Conservation (phyloP, 1,284 basidiomycete species). For the Microbotryum intermedium region DNA sequence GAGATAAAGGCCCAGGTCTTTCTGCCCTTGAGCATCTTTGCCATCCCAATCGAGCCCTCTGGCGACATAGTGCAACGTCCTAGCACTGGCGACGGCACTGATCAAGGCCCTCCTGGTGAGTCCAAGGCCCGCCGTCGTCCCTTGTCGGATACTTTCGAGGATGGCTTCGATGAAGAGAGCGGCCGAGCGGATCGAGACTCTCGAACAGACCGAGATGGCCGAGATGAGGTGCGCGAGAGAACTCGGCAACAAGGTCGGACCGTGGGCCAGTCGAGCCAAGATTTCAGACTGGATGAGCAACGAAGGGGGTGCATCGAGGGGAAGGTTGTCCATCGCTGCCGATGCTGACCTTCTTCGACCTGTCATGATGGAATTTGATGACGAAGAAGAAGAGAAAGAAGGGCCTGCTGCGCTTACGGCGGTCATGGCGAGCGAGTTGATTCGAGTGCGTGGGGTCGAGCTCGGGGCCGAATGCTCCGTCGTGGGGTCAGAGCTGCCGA, state of each 20-base stretch:
- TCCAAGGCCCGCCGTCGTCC: slow-evolving; percentile 34
- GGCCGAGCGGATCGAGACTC: slow-evolving; percentile 38
- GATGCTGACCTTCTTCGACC: too few relatives aligned
- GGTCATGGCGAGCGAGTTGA: too few relatives aligned
- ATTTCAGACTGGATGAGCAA: too few relatives aligned
- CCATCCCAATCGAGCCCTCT: slow-evolving; percentile 31
- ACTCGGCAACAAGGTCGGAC: slow-evolving; percentile 39
- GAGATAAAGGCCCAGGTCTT: background rate
- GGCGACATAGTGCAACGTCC: slow-evolving; percentile 38
- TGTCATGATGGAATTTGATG: too few relatives aligned
- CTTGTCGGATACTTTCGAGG: slow-evolving; percentile 36
- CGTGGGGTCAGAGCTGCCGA: too few relatives aligned
- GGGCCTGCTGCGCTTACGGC: too few relatives aligned
- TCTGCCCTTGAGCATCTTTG: slow-evolving; percentile 11
- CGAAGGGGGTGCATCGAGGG: too few relatives aligned
- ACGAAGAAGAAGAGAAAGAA: too few relatives aligned
- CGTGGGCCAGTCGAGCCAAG: slow-evolving; percentile 6
- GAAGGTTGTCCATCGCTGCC: too few relatives aligned
- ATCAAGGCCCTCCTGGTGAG: slow-evolving; percentile 41
- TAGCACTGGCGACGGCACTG: slow-evolving; percentile 41
- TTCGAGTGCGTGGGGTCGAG: too few relatives aligned
- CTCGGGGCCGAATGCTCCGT: too few relatives aligned
- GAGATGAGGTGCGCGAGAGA: slow-evolving; percentile 42
- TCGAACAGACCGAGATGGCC: slow-evolving; percentile 39
- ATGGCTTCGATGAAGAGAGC: slow-evolving; percentile 43